A percentile compares a stretch with the other conserved stretches of the same genome.
Conservation (phyloP, 306 rosid species). For the Vigna nakashimae region DNA sequence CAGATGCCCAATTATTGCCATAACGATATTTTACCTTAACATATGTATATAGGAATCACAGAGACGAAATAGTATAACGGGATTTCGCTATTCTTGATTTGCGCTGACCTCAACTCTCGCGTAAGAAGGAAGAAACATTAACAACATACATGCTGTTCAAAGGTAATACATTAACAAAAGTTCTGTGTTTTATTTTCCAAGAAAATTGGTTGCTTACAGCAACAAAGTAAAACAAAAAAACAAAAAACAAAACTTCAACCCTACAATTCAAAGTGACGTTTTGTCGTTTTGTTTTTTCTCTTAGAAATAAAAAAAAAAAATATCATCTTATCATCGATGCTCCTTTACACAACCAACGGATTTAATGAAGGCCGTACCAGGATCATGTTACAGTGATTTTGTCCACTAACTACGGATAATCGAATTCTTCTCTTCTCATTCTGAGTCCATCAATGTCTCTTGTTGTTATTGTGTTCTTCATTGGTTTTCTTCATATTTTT, state of each 20-base stretch:
- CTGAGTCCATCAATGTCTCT: slow-evolving; percentile 7
- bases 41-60: background rate
- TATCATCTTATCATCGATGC: slow-evolving; percentile 38
- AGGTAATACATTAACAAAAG: slow-evolving; percentile 15
- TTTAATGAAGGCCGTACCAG: slow-evolving; percentile 46
- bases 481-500: background rate
- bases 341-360: slow-evolving; percentile 44
- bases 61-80: slow-evolving; percentile 22
- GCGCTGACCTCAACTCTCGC: slow-evolving; percentile 39
- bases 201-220: slow-evolving; percentile 44
- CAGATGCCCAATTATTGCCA: slow-evolving; percentile 20
- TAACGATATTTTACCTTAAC: slow-evolving; percentile 27
- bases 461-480: slow-evolving; percentile 15
- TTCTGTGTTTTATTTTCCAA: slow-evolving; percentile 41
- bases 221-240: background rate
- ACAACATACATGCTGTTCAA: background rate
- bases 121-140: background rate
- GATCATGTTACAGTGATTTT: slow-evolving; percentile 54
- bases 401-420: slow-evolving; percentile 33
- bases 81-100: slow-evolving; percentile 27
- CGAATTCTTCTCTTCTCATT: slow-evolving; percentile 40
- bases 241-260: slow-evolving; percentile 40
- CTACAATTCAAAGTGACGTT: slow-evolving; percentile 61
- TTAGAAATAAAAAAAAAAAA: background rate
- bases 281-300: slow-evolving; percentile 74